Evolutionary conservation across 768 basidiomycete species (phyloP), one percentile per base, ranked within the genome.

Genomic region (Phaeotremella fagi): DNA sequence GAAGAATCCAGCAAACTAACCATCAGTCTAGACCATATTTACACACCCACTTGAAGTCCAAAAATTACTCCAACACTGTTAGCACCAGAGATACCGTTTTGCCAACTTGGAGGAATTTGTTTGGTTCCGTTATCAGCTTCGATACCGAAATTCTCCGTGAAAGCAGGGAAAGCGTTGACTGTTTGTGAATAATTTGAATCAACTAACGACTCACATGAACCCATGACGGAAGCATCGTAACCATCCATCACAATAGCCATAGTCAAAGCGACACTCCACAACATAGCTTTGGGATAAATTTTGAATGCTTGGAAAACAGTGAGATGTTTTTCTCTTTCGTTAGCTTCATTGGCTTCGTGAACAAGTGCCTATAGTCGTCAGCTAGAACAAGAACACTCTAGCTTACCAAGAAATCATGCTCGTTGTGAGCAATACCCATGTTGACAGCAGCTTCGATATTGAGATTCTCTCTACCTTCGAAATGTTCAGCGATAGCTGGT

Each of bases 61-160:
- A 73, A 54, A 54, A 73, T 66, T n/a, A 57, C 68, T 36, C 72
- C 72, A 36, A 33, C 44, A 15, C 41, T 35, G 11, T 41, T 52
- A 36, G 29, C 46, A 62, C 75, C 75, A 26, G 46, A 38, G 20
- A 76, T 54, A 24, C 57, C 73, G 4, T 70, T 58, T 35, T 75
- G 75, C 74, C 74, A 75, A 20, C 57, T 45, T 0, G 75, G 66
- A 1, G 72, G 65, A 25, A 76, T 64, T 50, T 71, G 73, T 2
- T 50, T 53, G 14, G 60, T 68, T 22, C 62, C 57, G 20, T 37
- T 35, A 33, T 33, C 31, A 16, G 31, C 16, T 7, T 48, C 31
- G 2, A 53, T 55, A 22, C 54, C 66, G 43, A 63, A 64, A 18
- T 52, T 45, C 45, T 61, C 45, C 12, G 55, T 7, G 31, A 33